Conservation (phyloP, 345 rosid genomes). For the Arabidopsis arenosa region DNA sequence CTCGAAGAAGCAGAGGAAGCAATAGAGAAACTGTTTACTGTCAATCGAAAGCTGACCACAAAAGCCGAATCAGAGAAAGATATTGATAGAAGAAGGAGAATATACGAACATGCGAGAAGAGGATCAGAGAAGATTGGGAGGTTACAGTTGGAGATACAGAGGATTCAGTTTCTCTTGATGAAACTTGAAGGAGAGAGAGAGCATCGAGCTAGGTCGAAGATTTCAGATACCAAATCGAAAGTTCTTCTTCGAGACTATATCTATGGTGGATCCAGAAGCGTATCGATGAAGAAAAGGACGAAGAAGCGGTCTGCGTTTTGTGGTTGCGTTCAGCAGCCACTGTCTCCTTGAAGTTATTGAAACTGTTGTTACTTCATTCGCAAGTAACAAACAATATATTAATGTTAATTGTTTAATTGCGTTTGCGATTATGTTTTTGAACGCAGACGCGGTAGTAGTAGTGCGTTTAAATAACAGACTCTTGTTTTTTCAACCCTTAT, state of each 20-base stretch:
- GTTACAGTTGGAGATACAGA: constrained; percentile 89
- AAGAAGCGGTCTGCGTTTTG: constrained; percentile 55
- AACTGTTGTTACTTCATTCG: constrained; percentile 25
- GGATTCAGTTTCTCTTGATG: constrained; percentile 73
- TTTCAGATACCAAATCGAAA: constrained; percentile 54
- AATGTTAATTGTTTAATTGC: constrained; percentile 32
- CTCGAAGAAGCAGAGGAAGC: constrained; percentile 80
- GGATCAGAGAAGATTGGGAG: constrained; percentile 84
- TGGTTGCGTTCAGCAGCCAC: constrained; percentile 69
- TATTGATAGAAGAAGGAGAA: constrained; percentile 50
- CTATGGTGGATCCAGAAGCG: constrained; percentile 61
- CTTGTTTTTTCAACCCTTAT: neutral
- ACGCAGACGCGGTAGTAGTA: constrained; percentile 21
- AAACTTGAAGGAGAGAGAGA: constrained; percentile 72
- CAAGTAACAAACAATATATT: constrained; percentile 15
- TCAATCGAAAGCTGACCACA: constrained; percentile 59
- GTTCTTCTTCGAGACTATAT: constrained; percentile 81
- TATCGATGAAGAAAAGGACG: constrained; percentile 52
- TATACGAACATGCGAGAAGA: constrained; percentile 74
- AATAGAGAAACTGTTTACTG: constrained; percentile 63
- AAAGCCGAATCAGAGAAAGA: constrained; percentile 57
- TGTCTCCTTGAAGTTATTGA: constrained; percentile 38
- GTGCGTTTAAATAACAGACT: constrained; percentile 16
- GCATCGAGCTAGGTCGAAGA: constrained; percentile 55
- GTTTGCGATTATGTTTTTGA: constrained; percentile 31